These are phyloP conservation scores for Pelargonium australe DNA, from an alignment of 441 rosid species.

Conservation along the genomic window DNA sequence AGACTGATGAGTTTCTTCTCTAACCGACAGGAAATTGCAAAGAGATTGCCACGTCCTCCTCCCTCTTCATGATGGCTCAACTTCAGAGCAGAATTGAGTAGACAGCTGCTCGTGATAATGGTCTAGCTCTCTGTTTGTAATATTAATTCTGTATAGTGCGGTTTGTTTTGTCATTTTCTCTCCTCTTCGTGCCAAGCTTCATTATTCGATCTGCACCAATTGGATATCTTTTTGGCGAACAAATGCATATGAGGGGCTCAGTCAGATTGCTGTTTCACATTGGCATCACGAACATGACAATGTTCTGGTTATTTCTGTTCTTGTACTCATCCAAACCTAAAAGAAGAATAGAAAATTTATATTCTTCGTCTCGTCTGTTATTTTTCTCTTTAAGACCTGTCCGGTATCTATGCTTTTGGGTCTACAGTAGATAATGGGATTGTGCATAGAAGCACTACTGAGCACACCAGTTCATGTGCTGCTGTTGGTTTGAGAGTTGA, in stretches of 20 bases:
- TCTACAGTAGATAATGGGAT: not conserved
- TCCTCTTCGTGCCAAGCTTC: not conserved
- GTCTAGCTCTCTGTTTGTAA: not conserved
- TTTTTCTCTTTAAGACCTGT: too few species aligned
- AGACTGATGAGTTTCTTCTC: slow-evolving; percentile 14
- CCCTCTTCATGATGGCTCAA: slow-evolving; percentile 37
- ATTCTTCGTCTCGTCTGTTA: not conserved
- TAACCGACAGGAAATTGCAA: slow-evolving; percentile 71
- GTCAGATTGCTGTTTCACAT: not conserved
- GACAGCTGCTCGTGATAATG: slow-evolving; percentile 7
- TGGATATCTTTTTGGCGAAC: not conserved
- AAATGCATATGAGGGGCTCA: not conserved
- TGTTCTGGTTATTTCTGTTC: not conserved
- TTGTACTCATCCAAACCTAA: not conserved
- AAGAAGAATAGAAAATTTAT: not conserved
- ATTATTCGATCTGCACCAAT: not conserved
- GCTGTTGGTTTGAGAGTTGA: not conserved
- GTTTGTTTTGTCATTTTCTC: not conserved
- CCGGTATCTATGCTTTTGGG: too few species aligned
- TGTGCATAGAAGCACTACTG: not conserved
- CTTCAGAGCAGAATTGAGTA: slow-evolving; percentile 9
- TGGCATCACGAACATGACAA: not conserved
- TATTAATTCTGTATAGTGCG: slow-evolving; percentile 3
- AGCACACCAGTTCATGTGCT: not conserved
- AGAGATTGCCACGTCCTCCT: slow-evolving; percentile 70